Evolutionary conservation across 2,329 filamentous ascomycete genomes (phyloP), one percentile per base, ranked within the genome.

Genomic region (Clarireedia paspali): DNA sequence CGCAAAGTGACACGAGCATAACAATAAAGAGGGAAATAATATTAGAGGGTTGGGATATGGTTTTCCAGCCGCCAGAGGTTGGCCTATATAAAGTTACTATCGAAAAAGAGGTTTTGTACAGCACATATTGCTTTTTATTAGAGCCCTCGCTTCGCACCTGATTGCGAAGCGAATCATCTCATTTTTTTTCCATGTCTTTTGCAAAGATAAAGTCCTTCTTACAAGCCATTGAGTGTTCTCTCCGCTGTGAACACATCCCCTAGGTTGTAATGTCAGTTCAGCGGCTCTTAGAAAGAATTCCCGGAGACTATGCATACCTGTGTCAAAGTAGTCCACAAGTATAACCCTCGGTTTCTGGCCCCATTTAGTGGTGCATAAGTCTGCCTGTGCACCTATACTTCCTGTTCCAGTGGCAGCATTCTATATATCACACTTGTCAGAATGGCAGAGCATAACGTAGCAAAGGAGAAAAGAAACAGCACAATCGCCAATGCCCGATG

Each of bases 291-390:
- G 38, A 5, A 38, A 30, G 10, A 12, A 2, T 39, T 14, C 14
- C 6, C 15, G 6, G 27, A 12, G 38, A 23, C 17, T 23, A 47
- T 12, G 58, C 57, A 23, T 42, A 64, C 63, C 64, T 49, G 76
- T 73, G 60, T 83, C 77, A 67, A 82, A 81, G 10, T 78, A 83
- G 66, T 85, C 82, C 0, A 84, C 77, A 15, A 85, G 68, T 40
- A 83, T 72, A 55, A 80, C 80, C 5, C 72, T 77, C 2, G 82
- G 79, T 42, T 72, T 68, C 27, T 74, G 71, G 15, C 74, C 72
- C 62, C 77, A 83, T 6, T 67, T 68, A 1, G 58, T 59, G 54
- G 70, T 70, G 62, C 73, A 83, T 42, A 78, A 73, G 9, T 70
- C 62, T 0, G 73, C 72, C 68, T 79, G 80, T 2, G 67, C 67